phyloP scores from a whole-genome alignment of 306 rosid species.

The Mucuna pruriens region DNA sequence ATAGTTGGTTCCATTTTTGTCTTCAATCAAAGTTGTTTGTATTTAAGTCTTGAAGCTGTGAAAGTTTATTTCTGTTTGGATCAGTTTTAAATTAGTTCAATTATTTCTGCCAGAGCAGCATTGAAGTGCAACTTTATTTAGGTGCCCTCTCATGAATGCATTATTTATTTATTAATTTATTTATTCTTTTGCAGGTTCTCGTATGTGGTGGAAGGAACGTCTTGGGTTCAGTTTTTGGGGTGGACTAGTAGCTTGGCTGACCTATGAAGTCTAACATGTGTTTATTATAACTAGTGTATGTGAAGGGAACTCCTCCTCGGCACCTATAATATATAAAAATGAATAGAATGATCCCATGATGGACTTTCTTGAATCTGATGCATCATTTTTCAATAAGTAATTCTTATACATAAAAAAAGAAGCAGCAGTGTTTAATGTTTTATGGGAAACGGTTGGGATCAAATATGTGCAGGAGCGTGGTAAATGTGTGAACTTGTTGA shows the following conservation, averaged over 20 bases:
- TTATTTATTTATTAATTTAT: neutral
- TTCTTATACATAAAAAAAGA: neutral
- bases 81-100: neutral
- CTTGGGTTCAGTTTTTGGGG: conserved; percentile 30
- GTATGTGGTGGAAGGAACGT: conserved; percentile 15
- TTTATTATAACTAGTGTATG: neutral
- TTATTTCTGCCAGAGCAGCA: conserved; percentile 30
- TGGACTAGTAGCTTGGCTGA: conserved; percentile 4
- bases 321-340: neutral
- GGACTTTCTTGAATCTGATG: neutral
- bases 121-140: neutral
- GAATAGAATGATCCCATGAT: neutral
- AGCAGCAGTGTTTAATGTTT: neutral
- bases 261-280: neutral
- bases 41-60: neutral
- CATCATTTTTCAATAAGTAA: neutral
- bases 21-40: neutral
- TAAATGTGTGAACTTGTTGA: conserved; percentile 33
- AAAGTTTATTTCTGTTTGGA: neutral
- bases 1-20: conserved; percentile 33
- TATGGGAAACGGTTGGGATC: neutral
- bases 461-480: no score
- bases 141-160: conserved; percentile 1
- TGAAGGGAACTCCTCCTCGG: neutral
- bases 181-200: conserved; percentile 8